phyloP scores from a whole-genome alignment of 2,329 filamentous ascomycete genomes.

The Sarocladium strictum region DNA sequence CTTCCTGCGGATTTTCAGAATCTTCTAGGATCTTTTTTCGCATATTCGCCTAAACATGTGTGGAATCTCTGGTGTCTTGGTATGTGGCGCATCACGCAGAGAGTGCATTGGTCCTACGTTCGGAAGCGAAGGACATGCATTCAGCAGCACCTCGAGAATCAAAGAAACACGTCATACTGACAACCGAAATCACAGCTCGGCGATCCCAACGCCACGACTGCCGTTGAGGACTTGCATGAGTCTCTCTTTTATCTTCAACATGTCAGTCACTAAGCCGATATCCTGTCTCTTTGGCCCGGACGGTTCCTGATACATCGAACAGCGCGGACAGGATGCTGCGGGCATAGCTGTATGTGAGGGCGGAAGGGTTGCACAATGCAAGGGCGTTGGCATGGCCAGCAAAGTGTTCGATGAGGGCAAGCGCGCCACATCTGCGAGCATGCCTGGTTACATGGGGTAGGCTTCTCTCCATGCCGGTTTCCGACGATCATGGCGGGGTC shows the following conservation, averaged over 20 bases:
- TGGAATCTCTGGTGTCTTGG: neutral
- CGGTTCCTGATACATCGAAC: slow-evolving; percentile 11
- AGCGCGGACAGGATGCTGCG: slow-evolving; percentile 81
- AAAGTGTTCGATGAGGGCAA: slow-evolving; percentile 85
- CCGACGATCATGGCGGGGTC: too few relatives aligned
- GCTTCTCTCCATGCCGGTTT: too few relatives aligned
- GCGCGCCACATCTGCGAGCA: slow-evolving; percentile 42
- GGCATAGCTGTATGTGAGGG: slow-evolving; percentile 75
- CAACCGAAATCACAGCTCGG: slow-evolving; percentile 18
- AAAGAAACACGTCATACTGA: too few relatives aligned
- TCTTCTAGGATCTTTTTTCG: too few relatives aligned
- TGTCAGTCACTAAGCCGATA: slow-evolving; percentile 18
- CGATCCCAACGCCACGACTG: slow-evolving; percentile 31
- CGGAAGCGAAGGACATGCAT: too few relatives aligned
- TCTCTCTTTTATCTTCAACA: slow-evolving; percentile 63
- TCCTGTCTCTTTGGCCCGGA: neutral
- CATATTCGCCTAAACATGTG: too few relatives aligned
- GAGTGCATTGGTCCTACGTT: neutral
- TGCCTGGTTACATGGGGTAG: slow-evolving; percentile 68
- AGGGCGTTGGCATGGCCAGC: slow-evolving; percentile 82
- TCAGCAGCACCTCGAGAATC: too few relatives aligned
- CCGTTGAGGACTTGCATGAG: slow-evolving; percentile 59
- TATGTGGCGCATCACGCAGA: neutral
- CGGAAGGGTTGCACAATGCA: slow-evolving; percentile 81
- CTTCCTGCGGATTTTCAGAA: too few relatives aligned